A percentile compares a stretch with the other conserved stretches of the same genome.
Conservation (phyloP, 1,284 basidiomycete species). For the Anthracocystis panici-leucophaei region DNA sequence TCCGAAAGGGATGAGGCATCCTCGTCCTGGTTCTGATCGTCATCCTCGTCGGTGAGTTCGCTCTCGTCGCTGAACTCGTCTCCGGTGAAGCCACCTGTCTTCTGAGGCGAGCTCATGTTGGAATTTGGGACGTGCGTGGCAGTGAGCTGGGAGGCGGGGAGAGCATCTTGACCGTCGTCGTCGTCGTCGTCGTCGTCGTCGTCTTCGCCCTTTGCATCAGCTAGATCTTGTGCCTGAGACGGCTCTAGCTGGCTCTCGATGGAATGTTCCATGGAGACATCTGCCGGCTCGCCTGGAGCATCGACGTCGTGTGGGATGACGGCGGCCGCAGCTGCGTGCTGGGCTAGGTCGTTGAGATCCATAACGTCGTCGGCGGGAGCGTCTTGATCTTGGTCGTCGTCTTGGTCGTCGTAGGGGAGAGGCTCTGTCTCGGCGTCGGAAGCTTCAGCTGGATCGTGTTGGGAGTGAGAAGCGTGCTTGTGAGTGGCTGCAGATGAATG, state of each 20-base stretch:
- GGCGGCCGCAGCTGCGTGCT: conserved; percentile 23
- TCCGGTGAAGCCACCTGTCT: conserved; percentile 49
- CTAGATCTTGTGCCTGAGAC: conserved; percentile 21
- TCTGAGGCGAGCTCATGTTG: conserved; percentile 52
- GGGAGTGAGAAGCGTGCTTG: conserved; percentile 2
- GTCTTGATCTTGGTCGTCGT: conserved; percentile 30
- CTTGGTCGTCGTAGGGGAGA: conserved; percentile 59
- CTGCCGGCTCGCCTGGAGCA: conserved; percentile 26
- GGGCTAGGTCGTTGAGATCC: conserved; percentile 38
- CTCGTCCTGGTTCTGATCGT: conserved; percentile 49
- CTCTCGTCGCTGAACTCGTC: conserved; percentile 62
- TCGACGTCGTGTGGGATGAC: conserved; percentile 17
- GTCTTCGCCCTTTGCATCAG: neutral
- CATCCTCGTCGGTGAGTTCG: conserved; percentile 58
- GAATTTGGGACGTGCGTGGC: conserved; percentile 39
- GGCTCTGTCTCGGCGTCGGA: conserved; percentile 67
- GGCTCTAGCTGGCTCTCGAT: conserved; percentile 20
- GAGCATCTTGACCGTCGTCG: conserved; percentile 13
- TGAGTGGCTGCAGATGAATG: conserved; percentile 25
- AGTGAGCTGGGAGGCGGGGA: conserved; percentile 32
- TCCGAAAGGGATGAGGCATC: conserved; percentile 46
- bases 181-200: conserved; percentile 10
- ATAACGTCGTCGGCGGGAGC: conserved; percentile 33
- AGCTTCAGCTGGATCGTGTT: conserved; percentile 22
- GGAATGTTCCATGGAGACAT: conserved; percentile 33